Evolutionary conservation across 352 stramenopile genomes (phyloP).

Genomic region (Globisporangium paddicum): DNA sequence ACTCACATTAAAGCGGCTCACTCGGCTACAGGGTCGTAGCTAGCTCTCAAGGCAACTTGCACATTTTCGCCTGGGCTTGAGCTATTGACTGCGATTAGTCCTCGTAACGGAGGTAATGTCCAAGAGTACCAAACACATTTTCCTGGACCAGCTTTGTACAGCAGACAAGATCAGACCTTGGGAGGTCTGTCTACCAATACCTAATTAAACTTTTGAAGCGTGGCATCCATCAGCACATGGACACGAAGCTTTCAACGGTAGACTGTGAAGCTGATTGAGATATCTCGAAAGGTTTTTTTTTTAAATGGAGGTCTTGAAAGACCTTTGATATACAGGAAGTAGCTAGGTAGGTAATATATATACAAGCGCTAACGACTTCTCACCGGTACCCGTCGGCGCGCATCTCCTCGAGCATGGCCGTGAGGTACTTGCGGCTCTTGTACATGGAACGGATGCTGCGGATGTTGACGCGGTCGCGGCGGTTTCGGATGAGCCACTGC

Average conservation of each 20-base stretch:
- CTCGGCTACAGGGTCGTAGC: neutral
- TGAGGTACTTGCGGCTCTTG: slow-evolving; percentile 5
- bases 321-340: no score
- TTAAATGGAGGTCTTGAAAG: no score
- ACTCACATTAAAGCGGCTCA: neutral
- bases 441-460: slow-evolving; percentile 12
- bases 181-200: neutral
- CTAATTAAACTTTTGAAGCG: no score
- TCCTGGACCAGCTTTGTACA: neutral
- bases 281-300: no score
- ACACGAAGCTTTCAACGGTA: no score
- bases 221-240: no score
- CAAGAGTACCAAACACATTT: neutral
- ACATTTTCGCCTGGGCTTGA: neutral
- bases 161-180: no score
- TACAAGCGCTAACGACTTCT: neutral
- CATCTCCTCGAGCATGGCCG: slow-evolving; percentile 8
- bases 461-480: slow-evolving; percentile 10
- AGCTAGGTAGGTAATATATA: no score
- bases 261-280: no score
- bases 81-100: neutral
- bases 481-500: slow-evolving; percentile 10
- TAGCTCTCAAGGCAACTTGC: no score
- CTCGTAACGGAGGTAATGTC: neutral
- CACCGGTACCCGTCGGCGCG: slow-evolving; percentile 3